Percentiles rank a stretch among this genome's conserved stretches.
phyloP scores from a whole-genome alignment of 257 asterid genomes.

The Rhazya stricta region DNA sequence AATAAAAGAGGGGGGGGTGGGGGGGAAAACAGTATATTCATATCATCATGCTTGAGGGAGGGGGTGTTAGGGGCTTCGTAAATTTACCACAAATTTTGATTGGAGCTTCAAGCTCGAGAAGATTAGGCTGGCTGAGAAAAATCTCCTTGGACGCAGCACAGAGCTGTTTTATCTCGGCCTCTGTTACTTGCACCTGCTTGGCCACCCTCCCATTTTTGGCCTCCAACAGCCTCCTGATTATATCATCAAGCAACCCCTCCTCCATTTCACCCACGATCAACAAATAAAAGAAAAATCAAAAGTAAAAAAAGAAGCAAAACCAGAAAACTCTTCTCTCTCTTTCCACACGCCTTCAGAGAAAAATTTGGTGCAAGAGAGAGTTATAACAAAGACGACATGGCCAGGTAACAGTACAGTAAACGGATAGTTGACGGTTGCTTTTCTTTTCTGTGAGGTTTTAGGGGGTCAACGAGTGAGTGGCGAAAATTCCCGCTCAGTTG shows the following conservation, averaged over 20 bases:
- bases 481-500: slow-evolving; percentile 18
- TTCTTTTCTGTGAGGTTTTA: background rate
- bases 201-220: slow-evolving; percentile 29
- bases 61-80: background rate
- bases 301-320: background rate
- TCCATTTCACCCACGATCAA: slow-evolving; percentile 15
- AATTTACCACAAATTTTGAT: slow-evolving; percentile 31
- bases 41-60: no score
- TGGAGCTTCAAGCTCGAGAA: slow-evolving; percentile 34
- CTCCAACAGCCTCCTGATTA: slow-evolving; percentile 23
- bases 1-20: no score
- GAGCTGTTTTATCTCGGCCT: slow-evolving; percentile 29
- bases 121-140: slow-evolving; percentile 32
- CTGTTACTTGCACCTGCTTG: slow-evolving; percentile 29
- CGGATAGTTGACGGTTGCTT: slow-evolving; percentile 10
- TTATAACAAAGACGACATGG: background rate
- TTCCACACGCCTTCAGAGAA: slow-evolving; percentile 3
- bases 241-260: slow-evolving; percentile 29
- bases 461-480: slow-evolving; percentile 6
- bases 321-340: background rate
- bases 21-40: no score
- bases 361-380: background rate
- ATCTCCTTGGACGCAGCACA: slow-evolving; percentile 25
- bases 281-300: background rate
- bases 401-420: background rate